Percentiles rank a stretch among this genome's conserved stretches.
phyloP scores from a whole-genome alignment of 1,284 basidiomycete species.

The Cronartium quercuum region DNA sequence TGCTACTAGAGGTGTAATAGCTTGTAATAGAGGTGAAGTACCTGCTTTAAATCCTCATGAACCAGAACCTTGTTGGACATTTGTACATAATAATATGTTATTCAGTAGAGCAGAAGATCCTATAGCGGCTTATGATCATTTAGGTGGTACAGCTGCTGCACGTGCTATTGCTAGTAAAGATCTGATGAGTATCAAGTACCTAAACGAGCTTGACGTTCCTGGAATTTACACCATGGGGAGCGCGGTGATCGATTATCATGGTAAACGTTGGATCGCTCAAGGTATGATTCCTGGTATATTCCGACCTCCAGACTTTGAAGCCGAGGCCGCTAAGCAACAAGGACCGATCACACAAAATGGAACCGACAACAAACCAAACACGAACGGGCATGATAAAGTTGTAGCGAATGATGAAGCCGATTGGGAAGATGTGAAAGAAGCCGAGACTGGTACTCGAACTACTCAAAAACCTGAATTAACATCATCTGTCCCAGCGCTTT shows the following conservation, averaged over 20 bases:
- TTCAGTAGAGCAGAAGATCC: conserved; percentile 57
- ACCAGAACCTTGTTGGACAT: conserved; percentile 55
- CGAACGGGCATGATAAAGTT: conserved; percentile 33
- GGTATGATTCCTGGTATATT: conserved; percentile 58
- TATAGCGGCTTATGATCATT: conserved; percentile 55
- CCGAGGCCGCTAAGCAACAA: conserved; percentile 44
- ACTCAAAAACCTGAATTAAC: conserved; percentile 54
- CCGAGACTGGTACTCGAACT: conserved; percentile 72
- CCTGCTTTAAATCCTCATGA: conserved; percentile 58
- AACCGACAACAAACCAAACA: neutral
- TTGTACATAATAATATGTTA: conserved; percentile 57
- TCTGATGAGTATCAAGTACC: conserved; percentile 54
- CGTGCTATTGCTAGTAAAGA: conserved; percentile 58
- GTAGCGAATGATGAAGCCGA: conserved; percentile 44
- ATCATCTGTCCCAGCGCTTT: conserved; percentile 48
- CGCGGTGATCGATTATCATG: conserved; percentile 57
- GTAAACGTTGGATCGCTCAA: conserved; percentile 59
- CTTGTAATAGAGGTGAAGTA: conserved; percentile 54
- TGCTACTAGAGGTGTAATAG: conserved; percentile 54
- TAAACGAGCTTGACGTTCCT: conserved; percentile 54
- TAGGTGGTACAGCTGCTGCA: conserved; percentile 57
- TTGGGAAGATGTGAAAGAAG: conserved; percentile 54
- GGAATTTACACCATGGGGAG: conserved; percentile 47
- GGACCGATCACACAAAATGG: conserved; percentile 39
- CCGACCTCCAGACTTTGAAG: conserved; percentile 46